These are phyloP conservation scores for Cynanchum wilfordii DNA, from an alignment of 257 asterid species.

Conservation along the genomic window DNA sequence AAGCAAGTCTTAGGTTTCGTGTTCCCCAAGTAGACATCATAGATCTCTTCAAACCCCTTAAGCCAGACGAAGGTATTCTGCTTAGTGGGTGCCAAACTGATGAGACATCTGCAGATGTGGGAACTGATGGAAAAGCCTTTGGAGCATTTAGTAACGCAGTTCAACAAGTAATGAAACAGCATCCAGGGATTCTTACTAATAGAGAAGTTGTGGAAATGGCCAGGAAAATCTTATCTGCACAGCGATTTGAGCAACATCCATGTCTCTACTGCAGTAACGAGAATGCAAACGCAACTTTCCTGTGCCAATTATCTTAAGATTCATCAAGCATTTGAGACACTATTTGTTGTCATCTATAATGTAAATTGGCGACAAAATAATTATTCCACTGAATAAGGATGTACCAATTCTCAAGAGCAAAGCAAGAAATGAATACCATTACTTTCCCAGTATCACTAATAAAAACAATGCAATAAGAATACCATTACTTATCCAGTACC, in stretches of 20 bases:
- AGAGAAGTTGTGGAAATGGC: slow-evolving; percentile 52
- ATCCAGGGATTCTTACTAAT: slow-evolving; percentile 43
- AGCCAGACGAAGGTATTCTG: slow-evolving; percentile 66
- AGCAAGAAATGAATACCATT: too few relatives aligned
- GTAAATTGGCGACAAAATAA: not conserved
- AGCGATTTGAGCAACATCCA: slow-evolving; percentile 65
- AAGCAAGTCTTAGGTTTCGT: slow-evolving; percentile 56
- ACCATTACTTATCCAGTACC: too few relatives aligned
- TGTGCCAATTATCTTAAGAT: slow-evolving; percentile 17
- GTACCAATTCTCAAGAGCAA: too few relatives aligned
- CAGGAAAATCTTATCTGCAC: slow-evolving; percentile 37
- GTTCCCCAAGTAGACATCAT: slow-evolving; percentile 22
- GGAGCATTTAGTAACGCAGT: slow-evolving; percentile 75
- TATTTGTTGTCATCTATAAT: too few relatives aligned
- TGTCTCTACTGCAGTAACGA: slow-evolving; percentile 65
- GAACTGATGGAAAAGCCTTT: slow-evolving; percentile 37
- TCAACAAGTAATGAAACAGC: slow-evolving; percentile 51
- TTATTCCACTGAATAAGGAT: too few relatives aligned
- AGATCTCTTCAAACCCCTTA: slow-evolving; percentile 32
- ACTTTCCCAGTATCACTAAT: too few relatives aligned
- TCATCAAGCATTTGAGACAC: slow-evolving; percentile 5
- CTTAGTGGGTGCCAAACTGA: slow-evolving; percentile 76
- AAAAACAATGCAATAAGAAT: too few relatives aligned
- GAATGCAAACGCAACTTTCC: slow-evolving; percentile 54
- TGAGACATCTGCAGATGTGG: slow-evolving; percentile 66